A percentile compares a stretch with the other conserved stretches of the same genome.
Evolutionary conservation across 495 filamentous ascomycete species (phyloP).

Genomic region (Podospora pseudocomata): DNA sequence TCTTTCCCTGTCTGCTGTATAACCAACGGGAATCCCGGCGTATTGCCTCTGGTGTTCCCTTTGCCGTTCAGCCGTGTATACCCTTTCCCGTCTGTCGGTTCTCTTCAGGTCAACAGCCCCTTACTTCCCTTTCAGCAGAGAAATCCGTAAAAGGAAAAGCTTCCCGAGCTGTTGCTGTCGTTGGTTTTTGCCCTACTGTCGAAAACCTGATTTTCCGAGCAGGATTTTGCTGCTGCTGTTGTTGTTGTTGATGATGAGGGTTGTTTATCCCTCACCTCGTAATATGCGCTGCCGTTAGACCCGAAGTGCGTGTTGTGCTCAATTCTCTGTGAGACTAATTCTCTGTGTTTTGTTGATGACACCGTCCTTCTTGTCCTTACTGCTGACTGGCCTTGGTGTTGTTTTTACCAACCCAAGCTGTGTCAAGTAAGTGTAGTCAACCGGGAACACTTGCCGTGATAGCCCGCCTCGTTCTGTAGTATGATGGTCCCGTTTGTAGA

Average conservation of each 20-base stretch:
- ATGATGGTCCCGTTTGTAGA: neutral
- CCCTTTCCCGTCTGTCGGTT: neutral
- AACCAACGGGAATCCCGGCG: neutral
- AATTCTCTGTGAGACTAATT: too few species aligned
- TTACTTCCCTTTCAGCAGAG: neutral
- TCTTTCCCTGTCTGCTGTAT: neutral
- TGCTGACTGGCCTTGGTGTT: too few species aligned
- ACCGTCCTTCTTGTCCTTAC: too few species aligned
- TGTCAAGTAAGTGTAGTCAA: too few species aligned
- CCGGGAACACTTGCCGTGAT: too few species aligned
- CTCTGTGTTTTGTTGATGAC: too few species aligned
- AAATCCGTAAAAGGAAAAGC: neutral
- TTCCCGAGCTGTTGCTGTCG: neutral
- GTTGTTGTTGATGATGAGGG: neutral
- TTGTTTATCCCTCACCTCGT: neutral
- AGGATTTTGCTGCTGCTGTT: too few species aligned
- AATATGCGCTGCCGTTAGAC: neutral
- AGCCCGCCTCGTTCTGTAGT: too few species aligned
- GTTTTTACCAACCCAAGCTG: too few species aligned
- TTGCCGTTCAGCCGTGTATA: neutral
- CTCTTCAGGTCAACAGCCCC: neutral
- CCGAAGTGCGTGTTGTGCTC: too few species aligned
- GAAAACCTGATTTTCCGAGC: neutral
- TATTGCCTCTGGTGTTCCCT: neutral
- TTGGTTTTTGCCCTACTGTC: neutral